A percentile compares a stretch with the other conserved stretches of the same genome.
Evolutionary conservation across 768 basidiomycete genomes (phyloP).

Genomic region (Guyanaporus albipodus): DNA sequence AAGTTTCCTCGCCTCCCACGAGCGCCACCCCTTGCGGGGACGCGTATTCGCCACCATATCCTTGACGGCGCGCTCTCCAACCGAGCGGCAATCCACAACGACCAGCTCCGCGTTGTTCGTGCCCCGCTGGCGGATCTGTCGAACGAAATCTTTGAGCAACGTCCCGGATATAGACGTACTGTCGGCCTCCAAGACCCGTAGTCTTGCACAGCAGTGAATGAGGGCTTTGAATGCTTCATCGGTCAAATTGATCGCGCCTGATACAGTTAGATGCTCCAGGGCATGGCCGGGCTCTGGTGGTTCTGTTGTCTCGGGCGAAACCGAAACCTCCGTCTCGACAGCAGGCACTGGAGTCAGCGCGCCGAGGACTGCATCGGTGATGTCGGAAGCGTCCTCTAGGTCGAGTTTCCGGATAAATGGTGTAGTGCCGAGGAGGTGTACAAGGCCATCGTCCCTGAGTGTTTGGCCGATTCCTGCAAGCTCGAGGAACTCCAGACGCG

Average conservation of each 20-base stretch:
- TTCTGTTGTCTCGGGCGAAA: slow-evolving; percentile 8
- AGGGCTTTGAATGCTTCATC: slow-evolving; percentile 62
- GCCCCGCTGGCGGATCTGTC: slow-evolving; percentile 45
- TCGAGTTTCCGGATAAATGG: slow-evolving; percentile 74
- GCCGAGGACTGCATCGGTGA: slow-evolving; percentile 69
- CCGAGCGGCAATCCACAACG: slow-evolving; percentile 71
- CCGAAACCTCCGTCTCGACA: slow-evolving; percentile 3
- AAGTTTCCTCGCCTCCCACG: slow-evolving; percentile 68
- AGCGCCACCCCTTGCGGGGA: slow-evolving; percentile 69
- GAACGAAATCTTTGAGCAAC: slow-evolving; percentile 67
- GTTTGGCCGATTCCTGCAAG: slow-evolving; percentile 69
- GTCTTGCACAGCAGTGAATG: slow-evolving; percentile 55
- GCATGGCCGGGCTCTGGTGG: slow-evolving; percentile 55
- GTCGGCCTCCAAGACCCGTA: slow-evolving; percentile 73
- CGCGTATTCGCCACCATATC: slow-evolving; percentile 58
- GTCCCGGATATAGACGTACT: slow-evolving; percentile 64
- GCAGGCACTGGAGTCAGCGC: slow-evolving; percentile 50
- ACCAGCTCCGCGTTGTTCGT: slow-evolving; percentile 52
- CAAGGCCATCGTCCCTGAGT: slow-evolving; percentile 69
- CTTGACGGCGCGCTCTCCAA: slow-evolving; percentile 58
- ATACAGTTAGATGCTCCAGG: slow-evolving; percentile 69
- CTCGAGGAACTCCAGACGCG: slow-evolving; percentile 73
- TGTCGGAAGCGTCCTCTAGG: slow-evolving; percentile 75
- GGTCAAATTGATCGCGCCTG: slow-evolving; percentile 59
- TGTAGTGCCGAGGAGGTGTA: slow-evolving; percentile 63